phyloP scores from a whole-genome alignment of 129 eudicot genomes.

The carrot (Daucus carota) region DH1_v3.0 NC_030383.2:56010501-56011000 shows the following conservation, averaged over 20 bases:
- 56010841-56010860: conserved; percentile 59
- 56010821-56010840: conserved; percentile 64
- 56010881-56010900: conserved; percentile 53
- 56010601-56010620: conserved; percentile 87
- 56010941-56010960: conserved; percentile 98
- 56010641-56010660: conserved; percentile 87
- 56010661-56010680: conserved; percentile 87
- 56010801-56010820: conserved; percentile 88
- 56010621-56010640: conserved; percentile 85
- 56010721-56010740: too few relatives aligned
- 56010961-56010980: conserved; percentile 95
- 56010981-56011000: conserved; percentile 67
- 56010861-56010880: conserved; percentile 68
- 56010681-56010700: conserved; percentile 79
- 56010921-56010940: conserved; percentile 78
- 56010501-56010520: conserved; percentile 96
- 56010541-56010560: conserved; percentile 86
- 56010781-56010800: too few relatives aligned
- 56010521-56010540: conserved; percentile 87
- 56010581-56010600: conserved; percentile 77
- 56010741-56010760: too few relatives aligned
- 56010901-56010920: conserved; percentile 74
- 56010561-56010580: conserved; percentile 82
- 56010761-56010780: too few relatives aligned
- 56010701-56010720: conserved; percentile 73